Base-by-base conservation (phyloP, 371 early-diverging fungal species). In the Syncephalastrum monosporum region DNA sequence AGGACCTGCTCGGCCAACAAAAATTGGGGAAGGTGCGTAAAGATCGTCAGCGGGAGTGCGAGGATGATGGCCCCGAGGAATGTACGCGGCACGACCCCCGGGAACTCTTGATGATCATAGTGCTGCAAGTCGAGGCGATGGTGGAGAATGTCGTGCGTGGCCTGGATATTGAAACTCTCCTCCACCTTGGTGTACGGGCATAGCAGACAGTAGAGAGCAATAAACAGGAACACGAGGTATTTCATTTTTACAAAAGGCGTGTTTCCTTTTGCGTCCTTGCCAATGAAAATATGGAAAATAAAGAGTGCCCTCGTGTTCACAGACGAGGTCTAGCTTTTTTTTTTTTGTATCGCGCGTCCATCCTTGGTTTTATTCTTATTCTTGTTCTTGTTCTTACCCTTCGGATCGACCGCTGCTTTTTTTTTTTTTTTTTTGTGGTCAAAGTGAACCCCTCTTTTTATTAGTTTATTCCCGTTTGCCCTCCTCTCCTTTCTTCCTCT, bases 141-240 rank as follows among this genome's bases (percentile, higher is more conserved):
- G 44, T 81, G 77, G 50, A 95, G 55, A 25, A 97, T 75, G 70
- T 98, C 97, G 66, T 95, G 93, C 3, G 82, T 82, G 3, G 97
- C 96, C 69, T 98, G 98, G 45, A 93, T 53, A 64, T 91, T 92
- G 75, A 98, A 98, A 60, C 92, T 91, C 66, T 98, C 98, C 71
- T 98, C 97, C 29, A 98, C 97, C 73, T 97, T 96, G 47, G 93
- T 92, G 69, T 74, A 96, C 0, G 96, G 97, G 33, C 85, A 82
- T 15, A 69, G 55, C 27, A 75, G 46, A 27, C 74, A 71, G 56
- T 84, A 75, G 27, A 66, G 7, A 15, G 67, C 55, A 21, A 84
- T 68, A 47, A 85, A 50, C 14, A 58, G 7, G 46, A 76, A 68
- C 59, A 65, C 69, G 53, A 59, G 60, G 57, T 59, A 61, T 48